A percentile compares a stretch with the other conserved stretches of the same genome.
These are phyloP conservation scores for Sonneratia caseolaris DNA, from an alignment of 345 rosid genomes.

Conservation along the genomic window DNA sequence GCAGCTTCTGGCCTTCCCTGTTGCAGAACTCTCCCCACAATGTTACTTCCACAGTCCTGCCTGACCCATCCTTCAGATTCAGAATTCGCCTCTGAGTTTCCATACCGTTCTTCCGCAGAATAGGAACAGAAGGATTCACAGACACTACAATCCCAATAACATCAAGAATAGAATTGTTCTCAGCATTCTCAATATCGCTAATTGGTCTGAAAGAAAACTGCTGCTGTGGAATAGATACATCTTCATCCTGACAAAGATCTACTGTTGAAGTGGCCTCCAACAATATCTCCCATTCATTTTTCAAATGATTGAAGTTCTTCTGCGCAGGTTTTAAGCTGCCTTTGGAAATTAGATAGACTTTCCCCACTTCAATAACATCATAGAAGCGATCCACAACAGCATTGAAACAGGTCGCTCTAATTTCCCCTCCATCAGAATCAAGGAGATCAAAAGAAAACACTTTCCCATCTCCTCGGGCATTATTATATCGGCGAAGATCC, in stretches of 20 bases:
- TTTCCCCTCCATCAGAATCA: slow-evolving; percentile 88
- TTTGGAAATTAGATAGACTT: slow-evolving; percentile 71
- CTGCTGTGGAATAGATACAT: slow-evolving; percentile 72
- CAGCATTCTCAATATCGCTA: slow-evolving; percentile 68
- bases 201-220: slow-evolving; percentile 79
- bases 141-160: slow-evolving; percentile 62
- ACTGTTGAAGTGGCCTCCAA: slow-evolving; percentile 73
- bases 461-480: slow-evolving; percentile 86
- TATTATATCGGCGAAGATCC: slow-evolving; percentile 77
- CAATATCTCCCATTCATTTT: slow-evolving; percentile 84
- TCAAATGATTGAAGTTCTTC: slow-evolving; percentile 81
- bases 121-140: slow-evolving; percentile 73
- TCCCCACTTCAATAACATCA: slow-evolving; percentile 67
- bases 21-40: slow-evolving; percentile 92
- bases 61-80: slow-evolving; percentile 74
- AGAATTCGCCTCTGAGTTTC: slow-evolving; percentile 78
- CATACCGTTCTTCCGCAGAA: slow-evolving; percentile 86
- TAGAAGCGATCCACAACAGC: slow-evolving; percentile 74
- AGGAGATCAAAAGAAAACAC: slow-evolving; percentile 89
- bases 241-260: slow-evolving; percentile 71
- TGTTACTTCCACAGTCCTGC: slow-evolving; percentile 64
- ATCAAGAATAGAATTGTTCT: slow-evolving; percentile 69
- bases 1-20: slow-evolving; percentile 75
- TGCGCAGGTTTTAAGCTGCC: slow-evolving; percentile 84
- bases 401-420: slow-evolving; percentile 82